These are phyloP conservation scores for Cytospora mali DNA, from an alignment of 2,329 filamentous ascomycete genomes.

Conservation along the genomic window DNA sequence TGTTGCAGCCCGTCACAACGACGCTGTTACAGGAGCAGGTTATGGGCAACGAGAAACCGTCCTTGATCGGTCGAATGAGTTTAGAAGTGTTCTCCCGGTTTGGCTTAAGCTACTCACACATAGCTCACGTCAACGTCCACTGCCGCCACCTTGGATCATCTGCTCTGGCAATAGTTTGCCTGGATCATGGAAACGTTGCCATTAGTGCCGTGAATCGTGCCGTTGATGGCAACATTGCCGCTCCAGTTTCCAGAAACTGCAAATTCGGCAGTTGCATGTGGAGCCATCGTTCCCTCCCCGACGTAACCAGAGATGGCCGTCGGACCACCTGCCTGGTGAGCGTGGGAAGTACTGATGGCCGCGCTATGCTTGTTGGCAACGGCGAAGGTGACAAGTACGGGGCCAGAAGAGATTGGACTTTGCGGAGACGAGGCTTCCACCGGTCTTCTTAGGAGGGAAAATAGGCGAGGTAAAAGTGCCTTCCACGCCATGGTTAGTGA, in stretches of 20 bases:
- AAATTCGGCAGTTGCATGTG: constrained; percentile 18
- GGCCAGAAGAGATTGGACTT: background rate
- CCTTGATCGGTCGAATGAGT: constrained; percentile 6
- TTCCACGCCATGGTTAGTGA: background rate
- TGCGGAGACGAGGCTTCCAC: background rate
- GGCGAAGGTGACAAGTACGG: constrained; percentile 21
- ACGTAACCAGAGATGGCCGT: constrained; percentile 19
- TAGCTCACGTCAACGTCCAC: constrained; percentile 32
- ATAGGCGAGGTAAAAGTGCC: background rate
- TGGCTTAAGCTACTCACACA: constrained; percentile 26
- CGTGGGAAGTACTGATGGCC: constrained; percentile 28
- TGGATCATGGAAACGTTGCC: constrained; percentile 28
- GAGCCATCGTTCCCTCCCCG: constrained; percentile 28
- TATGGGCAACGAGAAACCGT: constrained; percentile 31
- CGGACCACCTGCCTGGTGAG: constrained; percentile 6
- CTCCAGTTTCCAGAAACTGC: constrained; percentile 28
- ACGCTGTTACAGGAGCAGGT: constrained; percentile 29
- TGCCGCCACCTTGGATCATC: constrained; percentile 8
- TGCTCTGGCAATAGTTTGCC: constrained; percentile 25
- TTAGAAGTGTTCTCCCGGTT: background rate
- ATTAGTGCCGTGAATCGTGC: constrained; percentile 13
- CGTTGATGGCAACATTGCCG: constrained; percentile 29
- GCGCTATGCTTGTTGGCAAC: constrained; percentile 25
- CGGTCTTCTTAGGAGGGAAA: background rate
- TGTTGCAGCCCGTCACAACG: constrained; percentile 30